Evolutionary conservation across 1,139 yeast genomes (phyloP).

Genomic region (Yamadazyma songkhlaensis): DNA sequence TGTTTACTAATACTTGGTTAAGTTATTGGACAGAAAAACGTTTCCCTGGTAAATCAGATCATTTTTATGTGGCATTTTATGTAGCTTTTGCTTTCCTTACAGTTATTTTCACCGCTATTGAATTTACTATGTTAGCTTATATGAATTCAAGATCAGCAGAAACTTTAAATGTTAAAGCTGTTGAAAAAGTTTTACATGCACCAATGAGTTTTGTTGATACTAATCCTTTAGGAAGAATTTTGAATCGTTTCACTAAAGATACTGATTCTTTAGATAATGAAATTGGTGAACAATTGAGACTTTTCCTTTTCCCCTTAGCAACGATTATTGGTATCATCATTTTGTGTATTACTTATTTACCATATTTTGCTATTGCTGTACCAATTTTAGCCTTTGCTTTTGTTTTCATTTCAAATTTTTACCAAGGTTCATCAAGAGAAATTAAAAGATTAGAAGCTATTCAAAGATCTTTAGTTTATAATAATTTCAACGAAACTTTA

Average conservation of each 20-base stretch:
- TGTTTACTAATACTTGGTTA: slow-evolving; percentile 42
- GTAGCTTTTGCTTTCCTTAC: slow-evolving; percentile 36
- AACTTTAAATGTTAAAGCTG: slow-evolving; percentile 36
- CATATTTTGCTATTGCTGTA: slow-evolving; percentile 46
- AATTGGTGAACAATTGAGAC: slow-evolving; percentile 43
- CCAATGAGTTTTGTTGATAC: slow-evolving; percentile 48
- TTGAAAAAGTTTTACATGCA: slow-evolving; percentile 36
- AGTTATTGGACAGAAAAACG: slow-evolving; percentile 35
- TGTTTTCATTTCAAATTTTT: slow-evolving; percentile 34
- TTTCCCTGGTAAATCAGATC: slow-evolving; percentile 21
- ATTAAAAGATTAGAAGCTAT: slow-evolving; percentile 44
- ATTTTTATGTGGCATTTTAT: slow-evolving; percentile 32
- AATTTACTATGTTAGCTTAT: slow-evolving; percentile 54
- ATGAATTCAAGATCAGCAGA: slow-evolving; percentile 46
- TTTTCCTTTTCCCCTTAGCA: slow-evolving; percentile 39
- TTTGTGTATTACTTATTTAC: slow-evolving; percentile 43
- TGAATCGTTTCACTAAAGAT: slow-evolving; percentile 56
- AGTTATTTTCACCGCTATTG: slow-evolving; percentile 46
- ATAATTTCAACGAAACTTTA: slow-evolving; percentile 45
- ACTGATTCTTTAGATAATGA: slow-evolving; percentile 48
- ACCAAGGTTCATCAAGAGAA: slow-evolving; percentile 45
- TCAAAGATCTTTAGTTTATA: slow-evolving; percentile 45
- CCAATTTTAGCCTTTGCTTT: slow-evolving; percentile 36
- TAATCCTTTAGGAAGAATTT: slow-evolving; percentile 44
- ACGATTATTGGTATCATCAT: slow-evolving; percentile 41